Evolutionary conservation across 2,329 filamentous ascomycete species (phyloP), one percentile per base, ranked within the genome.

Genomic region (Acrodontium crateriforme): DNA sequence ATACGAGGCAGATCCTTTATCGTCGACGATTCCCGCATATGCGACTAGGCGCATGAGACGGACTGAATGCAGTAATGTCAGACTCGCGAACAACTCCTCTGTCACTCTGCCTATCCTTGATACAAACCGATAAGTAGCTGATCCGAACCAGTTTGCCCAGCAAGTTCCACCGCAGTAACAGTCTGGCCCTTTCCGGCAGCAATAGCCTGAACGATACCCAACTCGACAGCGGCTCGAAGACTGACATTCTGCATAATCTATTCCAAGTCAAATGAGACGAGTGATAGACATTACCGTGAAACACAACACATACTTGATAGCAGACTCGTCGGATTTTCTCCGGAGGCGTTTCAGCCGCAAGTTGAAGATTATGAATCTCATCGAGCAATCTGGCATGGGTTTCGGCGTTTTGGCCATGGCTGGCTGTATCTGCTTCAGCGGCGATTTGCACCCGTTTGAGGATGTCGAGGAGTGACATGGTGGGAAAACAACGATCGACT

Each of bases 91-190:
- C 20, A 6, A 25, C 7, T 9, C 28, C 28, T 10, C 24, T 17
- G 16, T 15, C 11, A n/a, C 16, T 29, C 10, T 26, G 16, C 6
- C 18, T 13, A 16, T 9, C 10, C 34, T 20, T 21, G n/a, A n/a
- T n/a, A n/a, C n/a, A n/a, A n/a, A 36, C 34, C 19, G 24, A 31
- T 34, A 9, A 36, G 18, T 9, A 34, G 25, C 20, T 21, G 17
- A 14, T 36, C 31, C 9, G 12, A 12, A 7, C 16, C 24, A 19
- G 31, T 31, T 14, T 20, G 18, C 13, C 14, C 9, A 11, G 23
- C 27, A 11, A 36, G 14, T 11, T 34, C 27, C 3, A 9, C 20
- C 10, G 31, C 24, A 14, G 24, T 31, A 12, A 34, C 24, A 2
- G 18, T 6, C 11, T 24, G 10, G 5, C 17, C 17, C 6, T 22